Evolutionary conservation across 2,329 filamentous ascomycete genomes (phyloP).

Genomic region (Eurotiales sp.): DNA sequence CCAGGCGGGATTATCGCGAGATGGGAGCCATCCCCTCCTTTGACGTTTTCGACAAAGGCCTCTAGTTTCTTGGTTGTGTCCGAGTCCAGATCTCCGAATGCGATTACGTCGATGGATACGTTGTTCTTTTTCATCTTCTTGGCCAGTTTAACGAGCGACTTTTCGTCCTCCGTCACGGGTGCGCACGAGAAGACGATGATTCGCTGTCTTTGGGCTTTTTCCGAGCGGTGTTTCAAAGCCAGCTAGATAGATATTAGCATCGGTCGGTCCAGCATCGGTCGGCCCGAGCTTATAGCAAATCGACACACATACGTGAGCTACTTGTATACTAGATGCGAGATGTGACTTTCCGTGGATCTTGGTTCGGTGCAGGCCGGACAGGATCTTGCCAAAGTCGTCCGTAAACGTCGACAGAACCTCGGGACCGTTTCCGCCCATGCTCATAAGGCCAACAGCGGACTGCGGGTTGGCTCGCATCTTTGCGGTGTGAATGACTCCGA

Average conservation of each 20-base stretch:
- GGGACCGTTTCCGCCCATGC: conserved; percentile 96
- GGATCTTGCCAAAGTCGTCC: conserved; percentile 90
- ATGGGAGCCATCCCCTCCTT: conserved; percentile 85
- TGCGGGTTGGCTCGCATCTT: conserved; percentile 95
- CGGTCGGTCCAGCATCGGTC: too few species aligned
- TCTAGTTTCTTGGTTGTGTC: conserved; percentile 86
- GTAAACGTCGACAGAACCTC: conserved; percentile 96
- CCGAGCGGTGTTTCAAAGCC: conserved; percentile 94
- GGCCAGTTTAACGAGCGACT: conserved; percentile 80
- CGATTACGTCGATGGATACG: conserved; percentile 88
- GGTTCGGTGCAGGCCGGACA: conserved; percentile 86
- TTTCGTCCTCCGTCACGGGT: conserved; percentile 83
- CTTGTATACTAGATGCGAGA: conserved; percentile 89
- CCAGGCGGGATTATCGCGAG: conserved; percentile 87
- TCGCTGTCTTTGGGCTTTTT: conserved; percentile 92
- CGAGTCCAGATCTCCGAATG: conserved; percentile 90
- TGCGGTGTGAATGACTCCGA: conserved; percentile 90
- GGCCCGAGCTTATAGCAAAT: too few species aligned
- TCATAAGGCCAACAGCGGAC: conserved; percentile 96
- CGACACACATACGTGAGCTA: conserved; percentile 72
- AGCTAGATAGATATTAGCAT: conserved; percentile 54
- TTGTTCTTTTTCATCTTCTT: conserved; percentile 99
- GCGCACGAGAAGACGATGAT: conserved; percentile 98
- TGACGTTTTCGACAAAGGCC: conserved; percentile 90
- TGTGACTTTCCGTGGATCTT: conserved; percentile 89